Base-by-base conservation (phyloP, 1,284 basidiomycete species). In the Coriolopsis trogii region DNA sequence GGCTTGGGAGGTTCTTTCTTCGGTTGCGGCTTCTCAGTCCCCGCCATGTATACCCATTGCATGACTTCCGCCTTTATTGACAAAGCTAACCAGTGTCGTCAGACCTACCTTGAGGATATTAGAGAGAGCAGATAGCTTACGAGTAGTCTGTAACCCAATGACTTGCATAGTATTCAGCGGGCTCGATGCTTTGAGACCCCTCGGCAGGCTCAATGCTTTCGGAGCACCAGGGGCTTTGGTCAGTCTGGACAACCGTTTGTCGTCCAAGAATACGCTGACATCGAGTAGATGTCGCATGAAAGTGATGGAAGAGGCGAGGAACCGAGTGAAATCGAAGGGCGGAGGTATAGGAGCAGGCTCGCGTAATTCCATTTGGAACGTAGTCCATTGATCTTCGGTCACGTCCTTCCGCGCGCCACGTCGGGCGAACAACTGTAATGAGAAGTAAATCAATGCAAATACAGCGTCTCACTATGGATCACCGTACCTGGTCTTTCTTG, bases 281-380 rank as follows among this genome's bases (percentile, higher is more conserved):
- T 87, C 80, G 12, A 78, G 77, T 6, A 99, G 81, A 52, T 87
- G 80, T 15, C 82, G 79, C 85, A 98, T 99, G 71, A 99, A 99
- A 0, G 94, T 96, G 51, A 99, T 87, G 0, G 92, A 94, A 1
- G 94, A 96, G 16, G 89, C 82, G 15, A 99, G 79, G 70, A 99
- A 99, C 29, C 92, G 84, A 28, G 89, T 85, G 56, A 98, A 87
- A 62, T 95, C 93, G 53, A 96, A 89, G 0, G 89, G 79, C 3
- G 82, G 79, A 9, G 95, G 95, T 41, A 98, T 88, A 0, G 93
- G 84, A 0, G 80, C 77, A 2, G 91, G 84, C 66, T 97, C 92
- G 33, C 97, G 84, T 1, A 98, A 78, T 3, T 79, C 76, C 91
- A 99, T 96, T 55, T 92, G 83, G 69, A 99, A 97, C 0, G 87